These are phyloP conservation scores for Linum lewisii DNA, from an alignment of 345 rosid species.

Conservation along the genomic window DNA sequence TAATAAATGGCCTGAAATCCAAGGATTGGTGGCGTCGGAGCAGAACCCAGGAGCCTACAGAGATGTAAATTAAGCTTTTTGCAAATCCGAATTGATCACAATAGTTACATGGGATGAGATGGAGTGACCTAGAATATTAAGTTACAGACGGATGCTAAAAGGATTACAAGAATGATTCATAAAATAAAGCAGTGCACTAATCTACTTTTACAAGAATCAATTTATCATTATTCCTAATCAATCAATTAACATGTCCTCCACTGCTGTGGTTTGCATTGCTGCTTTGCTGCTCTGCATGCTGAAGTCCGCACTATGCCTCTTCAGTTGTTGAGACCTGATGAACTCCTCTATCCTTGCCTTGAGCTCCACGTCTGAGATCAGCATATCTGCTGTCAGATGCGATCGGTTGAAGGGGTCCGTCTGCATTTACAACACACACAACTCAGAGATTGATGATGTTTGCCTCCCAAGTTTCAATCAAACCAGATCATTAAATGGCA, in stretches of 20 bases:
- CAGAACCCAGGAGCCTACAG: no score
- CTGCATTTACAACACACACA: conserved; percentile 35
- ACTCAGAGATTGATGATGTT: no score
- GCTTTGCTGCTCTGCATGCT: conserved; percentile 44
- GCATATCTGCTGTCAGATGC: conserved; percentile 81
- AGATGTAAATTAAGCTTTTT: no score
- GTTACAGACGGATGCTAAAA: no score
- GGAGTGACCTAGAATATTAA: no score
- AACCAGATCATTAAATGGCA: background rate
- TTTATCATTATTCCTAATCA: conserved; percentile 25
- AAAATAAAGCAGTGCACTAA: no score
- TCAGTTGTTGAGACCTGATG: conserved; percentile 49
- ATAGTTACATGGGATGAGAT: no score
- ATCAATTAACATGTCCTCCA: conserved; percentile 52
- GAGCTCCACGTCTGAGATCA: conserved; percentile 62
- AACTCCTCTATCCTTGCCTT: conserved; percentile 81
- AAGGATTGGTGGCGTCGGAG: no score
- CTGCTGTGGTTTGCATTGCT: conserved; percentile 59
- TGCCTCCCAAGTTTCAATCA: background rate
- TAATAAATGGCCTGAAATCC: no score
- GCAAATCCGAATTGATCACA: no score
- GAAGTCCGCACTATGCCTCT: conserved; percentile 48
- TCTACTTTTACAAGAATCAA: no score
- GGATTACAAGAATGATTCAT: no score
- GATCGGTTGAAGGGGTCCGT: conserved; percentile 93